Conservation (phyloP, 805 yeast genomes). For the Barnettozyma vustinii region DNA sequence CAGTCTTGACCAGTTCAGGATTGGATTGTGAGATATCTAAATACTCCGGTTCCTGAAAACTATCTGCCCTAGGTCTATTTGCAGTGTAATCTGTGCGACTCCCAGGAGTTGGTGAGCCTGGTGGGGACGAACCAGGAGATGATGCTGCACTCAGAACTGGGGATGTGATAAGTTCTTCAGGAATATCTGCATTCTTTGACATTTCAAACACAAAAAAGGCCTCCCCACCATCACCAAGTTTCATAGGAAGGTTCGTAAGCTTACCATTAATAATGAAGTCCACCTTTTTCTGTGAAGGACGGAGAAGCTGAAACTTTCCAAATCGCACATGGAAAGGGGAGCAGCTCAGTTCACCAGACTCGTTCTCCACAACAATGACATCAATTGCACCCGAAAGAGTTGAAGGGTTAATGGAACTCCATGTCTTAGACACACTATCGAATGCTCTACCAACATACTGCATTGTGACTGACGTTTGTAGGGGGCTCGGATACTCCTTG, state of each 20-base stretch:
- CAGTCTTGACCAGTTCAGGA: slow-evolving; percentile 11
- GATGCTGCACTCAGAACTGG: slow-evolving; percentile 26
- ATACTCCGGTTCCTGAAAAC: slow-evolving; percentile 43
- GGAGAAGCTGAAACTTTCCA: slow-evolving; percentile 86
- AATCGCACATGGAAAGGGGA: slow-evolving; percentile 96
- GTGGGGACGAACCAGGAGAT: slow-evolving; percentile 19
- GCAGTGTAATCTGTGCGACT: not conserved
- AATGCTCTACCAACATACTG: slow-evolving; percentile 96
- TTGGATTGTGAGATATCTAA: slow-evolving; percentile 35
- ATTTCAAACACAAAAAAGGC: slow-evolving; percentile 96
- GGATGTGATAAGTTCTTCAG: slow-evolving; percentile 55
- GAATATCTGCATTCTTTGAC: slow-evolving; percentile 51
- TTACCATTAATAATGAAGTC: slow-evolving; percentile 82
- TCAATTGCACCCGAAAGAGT: slow-evolving; percentile 97
- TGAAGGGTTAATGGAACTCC: slow-evolving; percentile 96
- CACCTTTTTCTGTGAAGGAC: slow-evolving; percentile 94
- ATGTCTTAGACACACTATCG: slow-evolving; percentile 91
- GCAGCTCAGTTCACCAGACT: slow-evolving; percentile 70
- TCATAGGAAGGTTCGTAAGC: slow-evolving; percentile 85
- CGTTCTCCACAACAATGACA: slow-evolving; percentile 89
- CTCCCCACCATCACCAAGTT: slow-evolving; percentile 95
- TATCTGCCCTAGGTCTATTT: not conserved
- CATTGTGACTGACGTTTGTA: slow-evolving; percentile 39
- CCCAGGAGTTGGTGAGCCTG: slow-evolving; percentile 17
- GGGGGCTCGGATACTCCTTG: not conserved